These are phyloP conservation scores for Candida saitoana DNA, from an alignment of 805 yeast species.

Conservation along the genomic window DNA sequence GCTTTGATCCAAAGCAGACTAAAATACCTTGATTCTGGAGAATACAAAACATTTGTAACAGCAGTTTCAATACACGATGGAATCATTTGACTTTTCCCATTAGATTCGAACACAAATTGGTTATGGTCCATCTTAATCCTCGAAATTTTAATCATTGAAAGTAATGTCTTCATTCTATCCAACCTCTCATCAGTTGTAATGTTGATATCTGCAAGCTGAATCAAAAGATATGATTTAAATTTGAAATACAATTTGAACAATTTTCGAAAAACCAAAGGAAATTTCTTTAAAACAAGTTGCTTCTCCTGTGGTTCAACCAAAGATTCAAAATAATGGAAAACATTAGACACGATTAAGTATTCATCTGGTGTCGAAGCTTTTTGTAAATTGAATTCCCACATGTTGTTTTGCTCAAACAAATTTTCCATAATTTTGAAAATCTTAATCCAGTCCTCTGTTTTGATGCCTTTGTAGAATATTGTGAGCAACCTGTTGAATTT, in stretches of 20 bases:
- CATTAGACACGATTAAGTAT: conserved; percentile 57
- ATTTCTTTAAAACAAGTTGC: conserved; percentile 31
- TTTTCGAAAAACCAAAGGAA: conserved; percentile 69
- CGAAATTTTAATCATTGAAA: conserved; percentile 61
- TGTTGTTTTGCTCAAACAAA: conserved; percentile 55
- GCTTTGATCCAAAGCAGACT: conserved; percentile 68
- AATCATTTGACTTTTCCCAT: conserved; percentile 26
- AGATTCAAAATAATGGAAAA: conserved; percentile 66
- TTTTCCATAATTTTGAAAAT: conserved; percentile 71
- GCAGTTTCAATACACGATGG: conserved; percentile 88
- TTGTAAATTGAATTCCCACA: conserved; percentile 53
- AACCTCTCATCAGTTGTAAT: conserved; percentile 58
- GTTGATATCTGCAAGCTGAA: conserved; percentile 61
- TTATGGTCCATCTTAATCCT: conserved; percentile 62
- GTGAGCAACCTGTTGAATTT: conserved; percentile 60
- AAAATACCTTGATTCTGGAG: conserved; percentile 76
- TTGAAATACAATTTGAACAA: conserved; percentile 65
- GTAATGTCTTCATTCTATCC: conserved; percentile 62
- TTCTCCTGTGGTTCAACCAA: conserved; percentile 47
- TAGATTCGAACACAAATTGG: conserved; percentile 38
- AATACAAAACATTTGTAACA: conserved; percentile 62
- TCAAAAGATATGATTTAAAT: conserved; percentile 57
- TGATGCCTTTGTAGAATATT: conserved; percentile 52
- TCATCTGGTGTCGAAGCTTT: conserved; percentile 44
- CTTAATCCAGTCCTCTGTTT: conserved; percentile 73